Evolutionary conservation across 2,329 filamentous ascomycete species (phyloP).

Genomic region (Aureobasidium sp.): DNA sequence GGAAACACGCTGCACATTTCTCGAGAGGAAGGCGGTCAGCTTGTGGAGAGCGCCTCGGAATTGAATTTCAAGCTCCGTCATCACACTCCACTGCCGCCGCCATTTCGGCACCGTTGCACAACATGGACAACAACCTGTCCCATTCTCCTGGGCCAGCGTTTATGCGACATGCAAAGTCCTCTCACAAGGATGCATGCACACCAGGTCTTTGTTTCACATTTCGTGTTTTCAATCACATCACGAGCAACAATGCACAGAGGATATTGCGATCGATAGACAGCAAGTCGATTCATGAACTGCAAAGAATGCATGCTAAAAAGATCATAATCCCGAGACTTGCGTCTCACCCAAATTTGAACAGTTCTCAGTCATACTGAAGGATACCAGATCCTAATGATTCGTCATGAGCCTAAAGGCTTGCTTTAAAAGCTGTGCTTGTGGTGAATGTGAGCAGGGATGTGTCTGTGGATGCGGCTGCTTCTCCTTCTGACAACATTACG

Average conservation of each 20-base stretch:
- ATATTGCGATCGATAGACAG: neutral
- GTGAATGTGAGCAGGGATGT: slow-evolving; percentile 10
- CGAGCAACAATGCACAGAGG: neutral
- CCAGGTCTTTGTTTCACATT: neutral
- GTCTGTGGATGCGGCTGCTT: slow-evolving; percentile 20
- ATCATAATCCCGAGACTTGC: slow-evolving; percentile 3
- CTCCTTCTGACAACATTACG: slow-evolving; percentile 18
- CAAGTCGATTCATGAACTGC: slow-evolving; percentile 2
- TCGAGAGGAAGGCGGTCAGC: slow-evolving; percentile 10
- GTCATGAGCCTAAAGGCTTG: neutral
- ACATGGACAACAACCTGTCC: neutral
- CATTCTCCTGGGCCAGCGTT: neutral
- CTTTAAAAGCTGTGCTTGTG: slow-evolving; percentile 9
- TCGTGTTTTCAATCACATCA: neutral
- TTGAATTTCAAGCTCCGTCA: slow-evolving; percentile 9
- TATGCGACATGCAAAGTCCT: neutral
- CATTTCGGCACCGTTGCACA: neutral
- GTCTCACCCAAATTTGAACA: slow-evolving; percentile 1
- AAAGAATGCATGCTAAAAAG: neutral
- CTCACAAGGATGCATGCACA: neutral
- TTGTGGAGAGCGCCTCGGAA: slow-evolving; percentile 3
- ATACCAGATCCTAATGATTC: neutral
- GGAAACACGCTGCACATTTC: neutral
- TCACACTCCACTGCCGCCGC: neutral
- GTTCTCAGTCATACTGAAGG: neutral